These are phyloP conservation scores for Saturnispora gosingensis DNA, from an alignment of 805 yeast genomes.

Conservation along the genomic window DNA sequence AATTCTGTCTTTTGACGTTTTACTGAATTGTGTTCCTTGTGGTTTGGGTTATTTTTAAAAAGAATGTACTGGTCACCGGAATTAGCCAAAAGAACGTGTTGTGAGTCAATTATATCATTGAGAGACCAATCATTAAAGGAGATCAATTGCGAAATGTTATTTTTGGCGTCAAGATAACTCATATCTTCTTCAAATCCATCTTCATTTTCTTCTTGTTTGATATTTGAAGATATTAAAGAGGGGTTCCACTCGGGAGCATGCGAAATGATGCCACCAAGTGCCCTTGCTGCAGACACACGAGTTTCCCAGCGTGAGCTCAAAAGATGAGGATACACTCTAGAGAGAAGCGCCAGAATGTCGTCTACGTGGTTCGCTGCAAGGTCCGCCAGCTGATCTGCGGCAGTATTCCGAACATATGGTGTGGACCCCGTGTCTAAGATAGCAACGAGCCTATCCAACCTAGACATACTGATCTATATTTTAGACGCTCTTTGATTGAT, in stretches of 20 bases:
- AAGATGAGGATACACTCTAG: slow-evolving; percentile 86
- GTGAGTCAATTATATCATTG: slow-evolving; percentile 38
- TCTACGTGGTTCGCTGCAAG: slow-evolving; percentile 93
- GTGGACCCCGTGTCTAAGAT: slow-evolving; percentile 90
- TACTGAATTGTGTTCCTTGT: slow-evolving; percentile 1
- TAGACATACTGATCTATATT: slow-evolving; percentile 20
- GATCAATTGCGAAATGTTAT: slow-evolving; percentile 38
- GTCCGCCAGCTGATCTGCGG: slow-evolving; percentile 94
- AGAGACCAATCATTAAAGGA: slow-evolving; percentile 44
- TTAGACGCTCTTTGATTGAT: neutral
- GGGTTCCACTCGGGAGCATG: slow-evolving; percentile 84
- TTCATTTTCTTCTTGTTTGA: slow-evolving; percentile 15
- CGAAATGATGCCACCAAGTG: slow-evolving; percentile 85
- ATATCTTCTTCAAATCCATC: slow-evolving; percentile 20
- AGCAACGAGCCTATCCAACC: slow-evolving; percentile 29
- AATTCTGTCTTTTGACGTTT: slow-evolving; percentile 24
- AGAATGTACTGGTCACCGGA: slow-evolving; percentile 37
- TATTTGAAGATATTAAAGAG: slow-evolving; percentile 7
- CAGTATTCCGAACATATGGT: slow-evolving; percentile 85
- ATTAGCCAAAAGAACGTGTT: slow-evolving; percentile 52
- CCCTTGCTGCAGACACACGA: slow-evolving; percentile 86
- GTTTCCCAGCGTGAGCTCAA: slow-evolving; percentile 90
- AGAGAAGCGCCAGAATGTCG: slow-evolving; percentile 70
- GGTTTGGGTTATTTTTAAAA: slow-evolving; percentile 10
- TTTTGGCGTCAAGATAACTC: slow-evolving; percentile 23